phyloP scores from a whole-genome alignment of 108 stramenopile species.

The Nitzschia palea region DNA sequence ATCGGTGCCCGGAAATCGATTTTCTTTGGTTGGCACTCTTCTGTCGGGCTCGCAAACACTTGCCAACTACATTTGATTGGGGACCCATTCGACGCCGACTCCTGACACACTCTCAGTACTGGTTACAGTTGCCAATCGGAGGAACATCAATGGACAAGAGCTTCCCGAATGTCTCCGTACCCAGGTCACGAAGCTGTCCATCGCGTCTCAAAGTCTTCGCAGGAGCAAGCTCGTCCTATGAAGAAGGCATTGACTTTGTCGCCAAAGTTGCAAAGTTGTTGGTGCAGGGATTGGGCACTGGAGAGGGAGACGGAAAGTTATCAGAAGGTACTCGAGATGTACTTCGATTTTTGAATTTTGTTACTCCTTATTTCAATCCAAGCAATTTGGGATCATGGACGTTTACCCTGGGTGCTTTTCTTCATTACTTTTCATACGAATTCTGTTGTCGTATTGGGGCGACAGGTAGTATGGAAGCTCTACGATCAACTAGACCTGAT shows the following conservation, averaged over 20 bases:
- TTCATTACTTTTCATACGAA: conserved; percentile 86
- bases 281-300: conserved; percentile 67
- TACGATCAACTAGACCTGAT: conserved; percentile 43
- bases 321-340: conserved; percentile 81
- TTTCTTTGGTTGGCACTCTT: conserved; percentile 85
- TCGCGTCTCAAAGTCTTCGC: conserved; percentile 72
- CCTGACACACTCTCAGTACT: conserved; percentile 73
- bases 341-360: conserved; percentile 72
- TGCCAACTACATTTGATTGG: conserved; percentile 69
- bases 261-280: conserved; percentile 78
- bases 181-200: conserved; percentile 66
- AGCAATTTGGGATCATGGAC: conserved; percentile 90
- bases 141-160: conserved; percentile 72
- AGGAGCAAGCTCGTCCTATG: conserved; percentile 63
- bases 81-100: conserved; percentile 65
- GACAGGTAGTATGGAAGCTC: conserved; percentile 58
- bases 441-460: conserved; percentile 68
- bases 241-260: conserved; percentile 87
- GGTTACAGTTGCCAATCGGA: conserved; percentile 85
- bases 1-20: conserved; percentile 87
- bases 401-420: conserved; percentile 80
- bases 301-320: conserved; percentile 11
- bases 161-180: conserved; percentile 59
- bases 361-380: conserved; percentile 90
- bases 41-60: conserved; percentile 77